Evolutionary conservation across 2,329 filamentous ascomycete genomes (phyloP), one percentile per base, ranked within the genome.

Genomic region (Parastagonospora nodorum): DNA sequence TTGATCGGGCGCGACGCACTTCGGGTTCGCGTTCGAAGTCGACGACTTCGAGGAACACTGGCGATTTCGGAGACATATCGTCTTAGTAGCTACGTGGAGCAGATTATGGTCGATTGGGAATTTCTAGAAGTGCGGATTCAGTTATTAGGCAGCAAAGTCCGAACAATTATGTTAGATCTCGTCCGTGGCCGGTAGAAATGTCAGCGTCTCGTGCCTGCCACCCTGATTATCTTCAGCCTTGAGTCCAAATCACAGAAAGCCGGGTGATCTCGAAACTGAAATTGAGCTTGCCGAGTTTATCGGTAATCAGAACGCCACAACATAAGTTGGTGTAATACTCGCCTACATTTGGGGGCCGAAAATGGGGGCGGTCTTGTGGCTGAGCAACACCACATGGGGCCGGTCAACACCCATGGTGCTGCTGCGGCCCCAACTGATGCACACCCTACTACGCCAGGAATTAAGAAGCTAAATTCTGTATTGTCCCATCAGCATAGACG

Each of bases 1-100:
- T 62, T 28, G 61, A 64, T 14, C 61, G 57, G 8, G 62, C 63
- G 11, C 65, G 63, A 38, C 57, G 61, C 8, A 46, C 41, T 19
- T 43, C 44, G 1, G 45, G 51, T 32, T 48, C 37, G 31, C 36
- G 32, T 28, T 39, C 33, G 19, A 46, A 42, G 8, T 53, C 50
- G 19, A 51, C 45, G 15, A 53, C 43, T 14, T 57, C 58, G 8
- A 63, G 37, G 39, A 61, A 56, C 2, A 60, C 51, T 5, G 48
- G 16, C 30, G 58, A 60, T 6, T 38, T 40, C n/a, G 49, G 36
- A 11, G 58, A 45, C 53, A 55, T 59, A 14, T n/a, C 27, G 30
- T 11, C 32, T 35, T 5, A 35, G 31, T 16, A 12, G 41, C 10
- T 14, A 42, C 33, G 10, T 24, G 9, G 27, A 41, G 36, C 4